Percentiles rank a stretch among this genome's conserved stretches.
Evolutionary conservation across 495 filamentous ascomycete genomes (phyloP).

Genomic region (Cercophora sp.): DNA sequence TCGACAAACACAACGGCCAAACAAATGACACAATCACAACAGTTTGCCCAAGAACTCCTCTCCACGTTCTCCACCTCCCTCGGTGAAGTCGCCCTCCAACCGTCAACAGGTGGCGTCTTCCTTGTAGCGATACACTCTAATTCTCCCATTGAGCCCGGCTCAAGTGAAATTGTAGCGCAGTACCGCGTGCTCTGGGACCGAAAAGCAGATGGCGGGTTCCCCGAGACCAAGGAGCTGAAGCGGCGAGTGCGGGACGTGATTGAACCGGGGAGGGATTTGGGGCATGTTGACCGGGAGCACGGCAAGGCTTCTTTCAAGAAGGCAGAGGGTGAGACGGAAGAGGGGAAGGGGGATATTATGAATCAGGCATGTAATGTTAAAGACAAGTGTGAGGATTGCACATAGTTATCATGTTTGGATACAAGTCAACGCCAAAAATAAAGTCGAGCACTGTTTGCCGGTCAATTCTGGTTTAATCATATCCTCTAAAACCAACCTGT

Average conservation of each 20-base stretch:
- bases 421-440: too few species aligned
- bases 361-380: too few species aligned
- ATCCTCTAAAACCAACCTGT: too few species aligned
- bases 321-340: not conserved
- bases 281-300: slow-evolving; percentile 68
- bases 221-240: slow-evolving; percentile 89
- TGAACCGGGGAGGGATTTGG: slow-evolving; percentile 69
- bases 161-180: slow-evolving; percentile 13
- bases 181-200: slow-evolving; percentile 74
- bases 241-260: slow-evolving; percentile 79
- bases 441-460: too few species aligned
- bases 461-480: too few species aligned
- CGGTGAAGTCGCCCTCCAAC: slow-evolving; percentile 87
- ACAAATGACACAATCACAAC: not conserved
- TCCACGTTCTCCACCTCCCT: slow-evolving; percentile 87
- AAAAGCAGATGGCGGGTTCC: slow-evolving; percentile 84
- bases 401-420: too few species aligned
- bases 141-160: slow-evolving; percentile 16
- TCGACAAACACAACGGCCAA: not conserved
- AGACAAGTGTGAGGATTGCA: too few species aligned
- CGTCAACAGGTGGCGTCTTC: slow-evolving; percentile 81
- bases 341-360: too few species aligned
- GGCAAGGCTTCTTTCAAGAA: not conserved
- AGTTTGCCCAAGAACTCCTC: slow-evolving; percentile 96
- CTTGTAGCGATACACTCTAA: slow-evolving; percentile 55